Evolutionary conservation across 805 yeast genomes (phyloP), one percentile per base, ranked within the genome.

Genomic region (Zygosaccharomyces siamensis): DNA sequence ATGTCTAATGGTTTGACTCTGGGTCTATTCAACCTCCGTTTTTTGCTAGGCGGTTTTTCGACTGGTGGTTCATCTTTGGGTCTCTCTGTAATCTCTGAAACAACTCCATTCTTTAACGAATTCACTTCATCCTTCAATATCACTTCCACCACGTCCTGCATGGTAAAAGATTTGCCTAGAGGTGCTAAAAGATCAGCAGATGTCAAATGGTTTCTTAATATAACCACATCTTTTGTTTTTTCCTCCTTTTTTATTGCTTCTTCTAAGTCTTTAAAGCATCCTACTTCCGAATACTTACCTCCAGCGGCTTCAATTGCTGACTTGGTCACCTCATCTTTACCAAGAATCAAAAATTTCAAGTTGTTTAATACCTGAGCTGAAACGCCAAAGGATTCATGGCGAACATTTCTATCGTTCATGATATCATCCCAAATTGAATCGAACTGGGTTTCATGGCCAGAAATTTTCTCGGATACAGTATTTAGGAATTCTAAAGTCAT

Each of bases 1-100:
- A 70, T 66, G 39, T 70, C 69, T 28, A 72, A 52, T 1, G 72
- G 65, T 48, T 67, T 54, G 1, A 71, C 60, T 28, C 54, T 58
- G n/a, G 54, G 49, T 28, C 66, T 52, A 35, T 53, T 57, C 21
- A 59, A 32, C 42, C 65, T 54, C 41, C 61, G 47, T 20, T 49
- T 51, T 47, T 62, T 64, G 7, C 38, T 20, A 10, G 44, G 36
- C 4, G 46, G 42, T 18, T 47, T 44, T 16, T 21, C 47, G 8
- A 20, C 21, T 16, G 44, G 36, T 5, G 6, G 20, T 39, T 31
- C 35, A 31, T 57, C 20, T 49, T 36, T 46, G 44, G n/a, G 26
- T 6, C 37, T n/a, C 21, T 23, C 26, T 11, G 21, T 11, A 27
- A 26, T 7, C 24, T 18, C 18, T 16, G 11, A 6, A 26, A 12